Conservation (phyloP, 306 rosid species). For the Dryas alaskensis region DNA sequence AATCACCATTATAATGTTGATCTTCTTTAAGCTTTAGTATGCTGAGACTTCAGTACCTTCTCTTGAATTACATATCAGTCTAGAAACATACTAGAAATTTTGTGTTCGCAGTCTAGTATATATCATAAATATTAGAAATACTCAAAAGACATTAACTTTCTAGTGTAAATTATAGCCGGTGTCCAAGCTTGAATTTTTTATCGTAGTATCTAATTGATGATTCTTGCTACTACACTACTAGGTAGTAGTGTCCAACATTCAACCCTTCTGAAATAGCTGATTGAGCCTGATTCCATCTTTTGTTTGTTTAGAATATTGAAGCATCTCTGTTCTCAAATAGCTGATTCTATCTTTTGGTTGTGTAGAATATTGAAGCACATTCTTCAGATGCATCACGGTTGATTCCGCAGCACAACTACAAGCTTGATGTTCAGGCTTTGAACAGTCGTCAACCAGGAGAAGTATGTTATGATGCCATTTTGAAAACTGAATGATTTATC, state of each 20-base stretch:
- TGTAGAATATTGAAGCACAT: conserved; percentile 77
- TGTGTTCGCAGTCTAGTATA: background rate
- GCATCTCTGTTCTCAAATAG: conserved; percentile 16
- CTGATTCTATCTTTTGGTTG: conserved; percentile 32
- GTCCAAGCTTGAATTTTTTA: background rate
- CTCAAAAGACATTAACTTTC: background rate
- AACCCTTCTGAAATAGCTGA: background rate
- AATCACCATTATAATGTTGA: background rate
- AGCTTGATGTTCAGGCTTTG: conserved; percentile 90
- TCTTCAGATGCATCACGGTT: conserved; percentile 82
- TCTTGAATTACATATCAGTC: background rate
- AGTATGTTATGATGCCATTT: conserved; percentile 45
- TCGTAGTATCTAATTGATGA: conserved; percentile 23
- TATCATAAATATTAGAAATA: background rate
- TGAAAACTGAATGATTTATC: background rate
- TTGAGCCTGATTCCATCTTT: background rate
- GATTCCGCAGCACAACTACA: conserved; percentile 94
- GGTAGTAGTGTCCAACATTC: background rate
- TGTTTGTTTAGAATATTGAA: background rate
- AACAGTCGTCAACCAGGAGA: conserved; percentile 91
- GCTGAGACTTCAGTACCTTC: background rate
- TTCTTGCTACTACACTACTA: conserved; percentile 1
- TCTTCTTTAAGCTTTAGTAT: background rate
- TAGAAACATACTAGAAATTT: background rate
- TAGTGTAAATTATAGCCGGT: background rate